Evolutionary conservation across 345 rosid species (phyloP).

Genomic region (Capsella bursapastoris): DNA sequence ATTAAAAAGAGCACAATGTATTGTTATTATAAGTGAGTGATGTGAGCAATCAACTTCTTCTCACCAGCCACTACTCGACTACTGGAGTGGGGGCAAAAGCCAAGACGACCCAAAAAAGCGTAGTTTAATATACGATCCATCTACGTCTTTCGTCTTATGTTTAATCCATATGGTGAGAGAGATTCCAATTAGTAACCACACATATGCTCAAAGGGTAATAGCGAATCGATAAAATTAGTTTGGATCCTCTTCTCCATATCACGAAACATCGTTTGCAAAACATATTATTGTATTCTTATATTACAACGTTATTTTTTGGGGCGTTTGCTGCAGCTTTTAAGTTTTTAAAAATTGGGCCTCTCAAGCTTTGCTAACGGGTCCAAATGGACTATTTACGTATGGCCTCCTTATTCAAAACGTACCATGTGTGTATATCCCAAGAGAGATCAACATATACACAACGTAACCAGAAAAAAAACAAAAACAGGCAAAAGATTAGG

Average conservation of each 20-base stretch:
- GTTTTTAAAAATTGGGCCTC: neutral
- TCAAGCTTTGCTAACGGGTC: neutral
- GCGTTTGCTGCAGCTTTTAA: neutral
- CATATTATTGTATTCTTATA: neutral
- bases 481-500: neutral
- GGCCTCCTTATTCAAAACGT: neutral
- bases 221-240: neutral
- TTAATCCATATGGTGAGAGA: constrained; percentile 9
- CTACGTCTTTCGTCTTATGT: neutral
- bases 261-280: neutral
- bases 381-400: too few relatives aligned
- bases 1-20: constrained; percentile 24
- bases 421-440: constrained; percentile 6
- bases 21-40: constrained; percentile 37
- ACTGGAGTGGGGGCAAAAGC: constrained; percentile 42
- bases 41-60: constrained; percentile 34
- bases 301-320: neutral
- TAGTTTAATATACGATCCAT: neutral
- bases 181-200: neutral
- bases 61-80: constrained; percentile 31
- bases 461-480: neutral
- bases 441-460: constrained; percentile 8
- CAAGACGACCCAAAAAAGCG: neutral
- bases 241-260: neutral
- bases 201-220: neutral